phyloP scores from a whole-genome alignment of 306 rosid genomes.

The Pterocarpus macrocarpus region DNA sequence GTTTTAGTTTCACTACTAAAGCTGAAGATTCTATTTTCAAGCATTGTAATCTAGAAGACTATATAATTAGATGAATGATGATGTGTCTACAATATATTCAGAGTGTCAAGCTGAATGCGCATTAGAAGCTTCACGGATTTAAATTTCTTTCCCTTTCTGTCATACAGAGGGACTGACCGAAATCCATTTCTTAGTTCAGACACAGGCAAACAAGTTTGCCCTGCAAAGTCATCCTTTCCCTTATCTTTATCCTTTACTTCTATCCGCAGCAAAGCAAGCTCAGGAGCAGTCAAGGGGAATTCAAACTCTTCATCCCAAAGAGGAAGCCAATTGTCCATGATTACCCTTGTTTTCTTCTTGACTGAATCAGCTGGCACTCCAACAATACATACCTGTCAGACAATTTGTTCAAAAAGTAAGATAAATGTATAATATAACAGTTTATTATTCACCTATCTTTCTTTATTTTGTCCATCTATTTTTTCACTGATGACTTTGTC shows the following conservation, averaged over 20 bases:
- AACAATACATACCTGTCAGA: constrained; percentile 47
- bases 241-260: constrained; percentile 76
- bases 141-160: constrained; percentile 67
- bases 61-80: background rate
- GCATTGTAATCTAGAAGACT: background rate
- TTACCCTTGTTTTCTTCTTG: constrained; percentile 64
- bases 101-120: constrained; percentile 55
- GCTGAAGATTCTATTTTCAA: constrained; percentile 3
- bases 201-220: constrained; percentile 86
- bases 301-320: constrained; percentile 84
- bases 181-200: constrained; percentile 75
- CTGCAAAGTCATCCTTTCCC: constrained; percentile 82
- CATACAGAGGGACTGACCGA: constrained; percentile 68
- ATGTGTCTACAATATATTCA: background rate
- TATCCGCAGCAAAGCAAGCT: constrained; percentile 78
- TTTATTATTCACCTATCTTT: background rate
- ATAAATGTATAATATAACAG: background rate
- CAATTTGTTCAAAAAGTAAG: constrained; percentile 8
- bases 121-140: constrained; percentile 68
- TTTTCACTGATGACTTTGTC: too few species aligned
- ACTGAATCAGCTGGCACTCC: constrained; percentile 77
- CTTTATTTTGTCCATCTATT: too few species aligned
- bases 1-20: constrained; percentile 7
- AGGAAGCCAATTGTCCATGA: constrained; percentile 76
- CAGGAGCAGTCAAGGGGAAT: constrained; percentile 74